Percentiles rank a stretch among this genome's conserved stretches.
These are phyloP conservation scores for Penicillium sp. DNA, from an alignment of 2,329 filamentous ascomycete species.

Conservation along the genomic window DNA sequence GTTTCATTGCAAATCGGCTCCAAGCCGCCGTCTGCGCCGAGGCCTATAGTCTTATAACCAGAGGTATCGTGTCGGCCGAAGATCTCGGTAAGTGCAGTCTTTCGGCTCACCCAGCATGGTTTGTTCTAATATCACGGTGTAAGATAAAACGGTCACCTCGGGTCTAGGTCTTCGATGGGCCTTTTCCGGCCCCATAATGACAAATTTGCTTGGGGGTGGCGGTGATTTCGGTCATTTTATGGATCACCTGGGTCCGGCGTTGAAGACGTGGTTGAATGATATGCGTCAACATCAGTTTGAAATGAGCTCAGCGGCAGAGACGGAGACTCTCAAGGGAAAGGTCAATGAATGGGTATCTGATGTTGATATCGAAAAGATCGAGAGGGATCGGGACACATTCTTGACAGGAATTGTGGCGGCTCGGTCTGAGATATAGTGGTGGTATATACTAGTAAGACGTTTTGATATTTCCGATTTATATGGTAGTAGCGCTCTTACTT, in stretches of 20 bases:
- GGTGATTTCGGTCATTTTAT: constrained; percentile 19
- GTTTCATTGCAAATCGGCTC: constrained; percentile 52
- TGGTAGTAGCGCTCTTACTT: no score
- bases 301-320: neutral
- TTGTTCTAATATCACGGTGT: constrained; percentile 6
- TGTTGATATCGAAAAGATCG: constrained; percentile 5
- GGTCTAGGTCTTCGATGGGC: constrained; percentile 23
- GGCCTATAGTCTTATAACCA: constrained; percentile 38
- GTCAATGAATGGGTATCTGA: constrained; percentile 10
- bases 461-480: no score
- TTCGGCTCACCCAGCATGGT: neutral
- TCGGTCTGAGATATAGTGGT: neutral
- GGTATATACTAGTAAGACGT: no score
- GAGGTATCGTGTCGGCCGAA: constrained; percentile 32
- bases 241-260: constrained; percentile 18
- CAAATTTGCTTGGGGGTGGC: constrained; percentile 20
- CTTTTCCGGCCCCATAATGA: constrained; percentile 18
- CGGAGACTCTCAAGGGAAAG: constrained; percentile 1
- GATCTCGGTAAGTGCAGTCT: constrained; percentile 15
- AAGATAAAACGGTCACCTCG: constrained; percentile 16
- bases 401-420: neutral
- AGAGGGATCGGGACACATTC: neutral
- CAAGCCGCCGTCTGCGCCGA: constrained; percentile 47
- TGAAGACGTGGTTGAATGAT: constrained; percentile 18
- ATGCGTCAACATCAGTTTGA: constrained; percentile 16